Evolutionary conservation across 306 rosid genomes (phyloP).

Genomic region (Rosa lucieae): DNA sequence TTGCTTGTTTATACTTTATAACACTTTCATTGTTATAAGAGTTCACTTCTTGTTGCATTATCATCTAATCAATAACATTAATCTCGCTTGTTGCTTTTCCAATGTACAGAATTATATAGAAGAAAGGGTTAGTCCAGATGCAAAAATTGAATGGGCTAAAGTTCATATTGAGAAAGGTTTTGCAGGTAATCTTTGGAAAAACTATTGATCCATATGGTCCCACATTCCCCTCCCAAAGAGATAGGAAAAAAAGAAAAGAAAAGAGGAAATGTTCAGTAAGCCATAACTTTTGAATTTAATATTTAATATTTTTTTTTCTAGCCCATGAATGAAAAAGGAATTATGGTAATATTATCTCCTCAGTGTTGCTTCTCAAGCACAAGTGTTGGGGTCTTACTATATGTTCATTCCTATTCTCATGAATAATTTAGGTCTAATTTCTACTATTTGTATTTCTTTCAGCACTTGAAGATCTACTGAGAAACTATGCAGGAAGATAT

Average conservation of each 20-base stretch:
- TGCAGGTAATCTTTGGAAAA: slow-evolving; percentile 47
- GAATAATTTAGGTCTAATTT: background rate
- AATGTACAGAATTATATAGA: slow-evolving; percentile 66
- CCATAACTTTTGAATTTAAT: background rate
- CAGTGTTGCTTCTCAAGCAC: background rate
- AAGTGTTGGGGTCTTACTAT: background rate
- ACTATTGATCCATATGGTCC: background rate
- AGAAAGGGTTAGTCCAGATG: slow-evolving; percentile 56
- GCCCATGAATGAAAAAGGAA: background rate
- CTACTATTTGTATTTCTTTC: slow-evolving; percentile 25
- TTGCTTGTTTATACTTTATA: slow-evolving; percentile 5
- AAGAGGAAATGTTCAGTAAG: background rate
- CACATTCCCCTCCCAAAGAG: background rate
- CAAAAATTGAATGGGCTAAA: slow-evolving; percentile 52
- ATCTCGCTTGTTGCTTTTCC: slow-evolving; percentile 16
- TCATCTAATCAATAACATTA: background rate
- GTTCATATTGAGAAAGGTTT: slow-evolving; percentile 59
- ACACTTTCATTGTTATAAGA: background rate
- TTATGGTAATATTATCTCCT: background rate
- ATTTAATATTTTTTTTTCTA: too few species aligned
- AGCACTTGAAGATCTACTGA: slow-evolving; percentile 55
- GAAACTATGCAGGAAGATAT: slow-evolving; percentile 47
- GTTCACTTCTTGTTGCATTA: background rate
- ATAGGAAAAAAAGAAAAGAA: background rate
- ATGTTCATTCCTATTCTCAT: background rate